These are phyloP conservation scores for Nitzschia sp. DNA, from an alignment of 108 stramenopile species.

Conservation along the genomic window DNA sequence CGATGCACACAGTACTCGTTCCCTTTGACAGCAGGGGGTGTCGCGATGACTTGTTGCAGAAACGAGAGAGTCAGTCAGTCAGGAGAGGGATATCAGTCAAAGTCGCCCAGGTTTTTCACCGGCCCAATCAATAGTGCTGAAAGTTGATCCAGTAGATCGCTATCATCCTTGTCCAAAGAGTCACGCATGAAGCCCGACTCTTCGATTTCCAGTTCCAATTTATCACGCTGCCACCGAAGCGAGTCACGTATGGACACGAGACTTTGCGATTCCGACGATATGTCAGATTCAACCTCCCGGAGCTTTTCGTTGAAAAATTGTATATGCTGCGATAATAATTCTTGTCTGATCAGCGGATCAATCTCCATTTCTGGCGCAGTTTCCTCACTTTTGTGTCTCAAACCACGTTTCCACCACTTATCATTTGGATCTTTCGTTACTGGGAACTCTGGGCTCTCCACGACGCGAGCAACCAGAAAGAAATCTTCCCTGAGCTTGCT, in stretches of 20 bases:
- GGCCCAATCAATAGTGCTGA: slow-evolving; percentile 37
- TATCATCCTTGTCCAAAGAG: slow-evolving; percentile 25
- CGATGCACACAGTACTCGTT: too few relatives aligned
- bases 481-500: slow-evolving; percentile 38
- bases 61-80: too few relatives aligned
- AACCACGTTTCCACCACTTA: slow-evolving; percentile 14
- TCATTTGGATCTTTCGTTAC: slow-evolving; percentile 8
- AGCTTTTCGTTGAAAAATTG: slow-evolving; percentile 37
- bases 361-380: slow-evolving; percentile 13
- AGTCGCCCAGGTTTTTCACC: slow-evolving; percentile 39
- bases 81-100: too few relatives aligned
- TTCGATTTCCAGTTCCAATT: slow-evolving; percentile 38
- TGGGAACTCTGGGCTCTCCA: slow-evolving; percentile 38
- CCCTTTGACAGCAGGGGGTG: too few relatives aligned
- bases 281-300: slow-evolving; percentile 31
- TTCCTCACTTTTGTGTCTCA: slow-evolving; percentile 3
- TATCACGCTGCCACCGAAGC: slow-evolving; percentile 26
- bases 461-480: slow-evolving; percentile 33
- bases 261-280: slow-evolving; percentile 19
- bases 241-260: slow-evolving; percentile 25
- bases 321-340: slow-evolving; percentile 34
- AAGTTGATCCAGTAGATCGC: slow-evolving; percentile 33
- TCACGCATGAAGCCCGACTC: slow-evolving; percentile 18
- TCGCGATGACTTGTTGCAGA: too few relatives aligned
- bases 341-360: slow-evolving; percentile 32